Base-by-base conservation (phyloP, 495 filamentous ascomycete genomes). In the Talaromyces trachyspermus region DNA sequence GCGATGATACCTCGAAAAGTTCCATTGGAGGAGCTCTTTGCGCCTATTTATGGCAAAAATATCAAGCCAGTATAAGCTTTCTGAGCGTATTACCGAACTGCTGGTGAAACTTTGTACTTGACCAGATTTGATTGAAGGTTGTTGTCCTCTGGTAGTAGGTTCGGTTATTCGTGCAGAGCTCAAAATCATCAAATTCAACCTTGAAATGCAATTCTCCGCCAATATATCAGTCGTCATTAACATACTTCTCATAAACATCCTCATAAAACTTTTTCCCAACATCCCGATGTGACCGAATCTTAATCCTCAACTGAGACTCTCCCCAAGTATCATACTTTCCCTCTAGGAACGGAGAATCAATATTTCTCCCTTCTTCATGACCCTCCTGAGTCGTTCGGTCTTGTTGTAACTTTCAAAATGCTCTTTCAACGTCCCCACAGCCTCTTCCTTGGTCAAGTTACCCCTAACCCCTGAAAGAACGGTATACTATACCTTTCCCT, bases 171-270 rank as follows among this genome's bases (percentile, higher is more conserved):
- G n/a, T n/a, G n/a, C n/a, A n/a, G n/a, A n/a, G n/a, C n/a, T n/a
- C n/a, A n/a, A n/a, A n/a, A n/a, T n/a, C n/a, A n/a, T n/a, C n/a
- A n/a, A n/a, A n/a, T n/a, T n/a, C n/a, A n/a, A n/a, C n/a, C n/a
- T n/a, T n/a, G n/a, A n/a, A n/a, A n/a, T n/a, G n/a, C n/a, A n/a
- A n/a, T n/a, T n/a, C n/a, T n/a, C n/a, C n/a, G n/a, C n/a, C n/a
- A n/a, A n/a, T n/a, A n/a, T n/a, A n/a, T 15, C 80, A 78, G 50
- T 88, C 81, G 3, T 90, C 76, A 27, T 60, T 58, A 25, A 69
- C 51, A 43, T 74, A 71, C 43, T 56, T 50, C 2, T 69, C 58
- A 51, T 60, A 70, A 1, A 71, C 65, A 26, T 64, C 55, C 0
- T 45, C 29, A 48, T 72, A 70, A 18, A 65, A 72, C 40, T 54